Base-by-base conservation (phyloP, 257 asterid species). In the Scutellaria baicalensis region DNA sequence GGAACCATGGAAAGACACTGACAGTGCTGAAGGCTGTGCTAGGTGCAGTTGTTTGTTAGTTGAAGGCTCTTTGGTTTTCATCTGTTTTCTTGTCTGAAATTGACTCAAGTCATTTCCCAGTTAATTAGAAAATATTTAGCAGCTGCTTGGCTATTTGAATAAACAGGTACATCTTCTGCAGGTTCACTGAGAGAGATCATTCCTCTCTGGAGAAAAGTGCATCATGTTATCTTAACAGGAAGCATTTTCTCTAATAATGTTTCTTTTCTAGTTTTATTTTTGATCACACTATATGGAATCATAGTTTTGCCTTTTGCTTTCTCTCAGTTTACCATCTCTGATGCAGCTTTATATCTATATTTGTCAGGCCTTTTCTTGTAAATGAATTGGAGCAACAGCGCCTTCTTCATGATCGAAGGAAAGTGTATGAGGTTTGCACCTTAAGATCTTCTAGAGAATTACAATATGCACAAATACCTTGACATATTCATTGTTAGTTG, bases 371-470 rank as follows among this genome's bases (percentile, higher is more conserved):
- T 49, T 87, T 87, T 75, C 89, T 93, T 47, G 95, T 93, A 14
- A 93, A 93, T 84, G 96, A 93, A 72, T 78, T 93, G 90, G 95
- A 80, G 73, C 91, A 88, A 27, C 97, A 93, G 43, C 91, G 89
- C 73, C 96, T 93, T 80, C 97, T 93, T 71, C 99, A 93, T 71
- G 99, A 93, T 81, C 79, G 99, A 66, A 93, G 97, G 82, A 88
- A 89, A 86, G 99, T 93, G 56, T 93, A 93, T 2, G 96, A 93
- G 99, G 99, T 93, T 68, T 66, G 84, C 71, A 72, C 70, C 67
- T 74, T 48, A 48, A 68, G 43, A 61, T 77, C 59, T 33, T 35
- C 14, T 51, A 18, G 59, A 50, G 54, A 69, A 64, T 50, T 50
- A 43, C 2, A 17, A n/a, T 42, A 63, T 21, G 6, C 43, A 45